Evolutionary conservation across 2,329 filamentous ascomycete species (phyloP).

Genomic region (Orbilia brochopaga): DNA sequence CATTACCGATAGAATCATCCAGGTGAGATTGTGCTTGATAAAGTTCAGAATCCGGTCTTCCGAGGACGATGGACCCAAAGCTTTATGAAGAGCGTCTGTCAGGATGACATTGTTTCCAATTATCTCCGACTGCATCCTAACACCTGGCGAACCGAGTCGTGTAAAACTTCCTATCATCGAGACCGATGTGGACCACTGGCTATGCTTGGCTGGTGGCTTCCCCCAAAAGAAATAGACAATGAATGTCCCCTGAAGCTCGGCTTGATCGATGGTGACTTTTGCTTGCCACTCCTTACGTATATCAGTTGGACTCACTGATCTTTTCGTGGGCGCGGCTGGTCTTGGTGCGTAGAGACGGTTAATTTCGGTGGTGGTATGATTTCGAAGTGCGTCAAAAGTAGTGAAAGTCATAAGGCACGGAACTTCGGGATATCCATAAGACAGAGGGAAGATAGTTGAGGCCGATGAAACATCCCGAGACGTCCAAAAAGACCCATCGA

Average conservation of each 20-base stretch:
- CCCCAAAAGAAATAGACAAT: conserved; percentile 50
- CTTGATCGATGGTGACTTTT: conserved; percentile 51
- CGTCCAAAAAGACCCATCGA: conserved; percentile 51
- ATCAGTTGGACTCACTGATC: conserved; percentile 1
- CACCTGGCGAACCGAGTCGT: conserved; percentile 28
- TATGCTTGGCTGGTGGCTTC: conserved; percentile 1
- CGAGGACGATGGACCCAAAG: conserved; percentile 4
- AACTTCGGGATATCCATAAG: conserved; percentile 54
- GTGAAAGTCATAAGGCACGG: conserved; percentile 41
- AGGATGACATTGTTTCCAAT: conserved; percentile 37
- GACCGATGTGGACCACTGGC: conserved; percentile 15
- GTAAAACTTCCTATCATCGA: conserved; percentile 39
- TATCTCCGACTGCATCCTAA: conserved; percentile 19
- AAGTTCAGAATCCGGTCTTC: conserved; percentile 28
- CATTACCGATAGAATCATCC: conserved; percentile 28
- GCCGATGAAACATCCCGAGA: conserved; percentile 50
- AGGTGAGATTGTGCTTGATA: conserved; percentile 22
- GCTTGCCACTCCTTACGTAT: conserved; percentile 52
- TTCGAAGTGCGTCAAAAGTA: conserved; percentile 30
- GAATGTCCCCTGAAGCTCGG: conserved; percentile 50
- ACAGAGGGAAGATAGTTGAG: conserved; percentile 47
- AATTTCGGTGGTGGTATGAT: conserved; percentile 45
- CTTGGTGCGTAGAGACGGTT: conserved; percentile 52
- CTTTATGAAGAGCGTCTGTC: conserved; percentile 20
- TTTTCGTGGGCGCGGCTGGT: conserved; percentile 2